Base-by-base conservation (phyloP, 1,284 basidiomycete species). In the Schizophyllum amplum region DNA sequence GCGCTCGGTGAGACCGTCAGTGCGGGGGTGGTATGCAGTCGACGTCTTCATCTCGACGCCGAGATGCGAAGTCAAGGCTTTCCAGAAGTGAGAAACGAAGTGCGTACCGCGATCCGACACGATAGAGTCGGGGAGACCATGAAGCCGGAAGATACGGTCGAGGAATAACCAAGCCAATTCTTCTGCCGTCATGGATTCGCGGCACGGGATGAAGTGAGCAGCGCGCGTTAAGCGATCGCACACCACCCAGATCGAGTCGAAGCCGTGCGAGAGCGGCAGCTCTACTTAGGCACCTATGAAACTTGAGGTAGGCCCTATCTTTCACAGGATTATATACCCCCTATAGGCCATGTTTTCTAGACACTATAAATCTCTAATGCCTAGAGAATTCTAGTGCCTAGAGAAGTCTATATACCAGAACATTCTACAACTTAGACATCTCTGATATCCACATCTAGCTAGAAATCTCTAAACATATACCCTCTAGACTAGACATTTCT, bases 1-100 rank as follows among this genome's bases (percentile, higher is more conserved):
- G 1, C 66, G 61, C 63, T 81, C 75, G 0, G 71, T 77, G 26
- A 77, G 72, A 3, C 77, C 65, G 53, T 72, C 66, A 1, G 65
- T 68, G 51, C 68, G 62, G 2, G 66, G 67, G 33, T 68, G 67
- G 24, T 68, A 67, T 1, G 67, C 68, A 0, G 67, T 73, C 4
- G 70, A 73, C 15, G 49, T 59, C 26, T 24, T 21, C 22, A 57
- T 60, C 6, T 64, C 58, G 52, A 72, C 70, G 48, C 60, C 55
- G 0, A 69, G 53, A 15, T 60, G 54, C 1, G 24, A 47, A 4
- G 60, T 64, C 7, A 74, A 65, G 17, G 63, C 61, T 11, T 33
- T 57, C 61, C 64, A 68, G 48, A 74, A 74, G 3, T 62, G 48
- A 0, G 71, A 71, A 7, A 71, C 60, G 54, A 75, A 76, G 1